These are phyloP conservation scores for Phytopythium helicoides DNA, from an alignment of 352 stramenopile genomes.

Conservation along the genomic window DNA sequence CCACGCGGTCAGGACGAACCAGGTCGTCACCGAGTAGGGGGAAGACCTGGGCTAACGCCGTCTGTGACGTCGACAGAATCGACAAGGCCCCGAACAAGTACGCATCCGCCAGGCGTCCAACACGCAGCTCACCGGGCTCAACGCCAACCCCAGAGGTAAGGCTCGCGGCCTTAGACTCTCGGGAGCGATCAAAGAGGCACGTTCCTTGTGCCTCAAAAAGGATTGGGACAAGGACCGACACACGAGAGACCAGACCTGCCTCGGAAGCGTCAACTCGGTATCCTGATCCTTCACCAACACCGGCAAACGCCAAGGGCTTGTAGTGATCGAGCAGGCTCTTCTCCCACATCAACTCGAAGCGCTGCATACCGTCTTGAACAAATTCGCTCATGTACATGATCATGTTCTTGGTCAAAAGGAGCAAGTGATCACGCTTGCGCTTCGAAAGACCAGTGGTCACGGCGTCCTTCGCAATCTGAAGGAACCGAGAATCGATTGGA, in stretches of 20 bases:
- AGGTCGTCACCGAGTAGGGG: constrained; percentile 63
- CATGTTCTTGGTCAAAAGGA: constrained; percentile 84
- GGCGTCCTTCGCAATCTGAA: constrained; percentile 64
- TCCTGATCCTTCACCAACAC: constrained; percentile 60
- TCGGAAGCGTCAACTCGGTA: constrained; percentile 72
- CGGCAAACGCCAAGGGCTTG: constrained; percentile 70
- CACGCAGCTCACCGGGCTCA: constrained; percentile 50
- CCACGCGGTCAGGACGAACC: constrained; percentile 52
- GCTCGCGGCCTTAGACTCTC: constrained; percentile 35
- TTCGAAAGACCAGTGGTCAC: constrained; percentile 62
- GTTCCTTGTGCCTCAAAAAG: constrained; percentile 78
- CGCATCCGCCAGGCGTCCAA: constrained; percentile 67
- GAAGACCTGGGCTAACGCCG: constrained; percentile 71
- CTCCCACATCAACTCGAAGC: constrained; percentile 82
- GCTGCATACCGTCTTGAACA: constrained; percentile 76
- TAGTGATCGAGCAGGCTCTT: constrained; percentile 80
- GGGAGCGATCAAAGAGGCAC: constrained; percentile 77
- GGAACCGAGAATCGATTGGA: constrained; percentile 54
- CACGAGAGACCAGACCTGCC: constrained; percentile 48
- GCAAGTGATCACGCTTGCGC: constrained; percentile 66
- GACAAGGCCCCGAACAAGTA: constrained; percentile 84
- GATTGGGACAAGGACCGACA: constrained; percentile 78
- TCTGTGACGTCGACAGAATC: constrained; percentile 76
- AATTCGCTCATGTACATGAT: constrained; percentile 84
- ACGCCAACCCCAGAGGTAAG: constrained; percentile 71